phyloP scores from a whole-genome alignment of 306 rosid genomes.

The Vicia villosa region DNA sequence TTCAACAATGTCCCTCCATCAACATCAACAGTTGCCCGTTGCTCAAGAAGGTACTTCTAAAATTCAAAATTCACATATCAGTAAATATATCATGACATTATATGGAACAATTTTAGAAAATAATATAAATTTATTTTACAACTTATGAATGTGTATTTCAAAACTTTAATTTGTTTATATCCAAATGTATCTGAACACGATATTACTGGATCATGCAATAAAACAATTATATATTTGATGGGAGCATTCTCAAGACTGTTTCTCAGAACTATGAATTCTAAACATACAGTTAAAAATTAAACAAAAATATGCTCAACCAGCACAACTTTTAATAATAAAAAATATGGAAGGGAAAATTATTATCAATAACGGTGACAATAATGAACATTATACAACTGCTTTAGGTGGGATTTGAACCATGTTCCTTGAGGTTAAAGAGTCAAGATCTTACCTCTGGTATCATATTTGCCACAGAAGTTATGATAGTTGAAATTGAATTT shows the following conservation, averaged over 20 bases:
- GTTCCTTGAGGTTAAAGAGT: no score
- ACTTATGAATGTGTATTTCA: background rate
- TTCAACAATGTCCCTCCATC: constrained; percentile 87
- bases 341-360: no score
- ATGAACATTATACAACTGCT: no score
- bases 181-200: constrained; percentile 20
- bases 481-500: constrained; percentile 78
- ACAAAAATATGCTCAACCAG: constrained; percentile 15
- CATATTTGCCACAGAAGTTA: constrained; percentile 78
- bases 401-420: no score
- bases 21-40: constrained; percentile 72
- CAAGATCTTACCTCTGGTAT: constrained; percentile 68
- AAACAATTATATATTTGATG: background rate
- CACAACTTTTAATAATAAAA: no score
- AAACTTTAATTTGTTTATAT: background rate
- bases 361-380: no score
- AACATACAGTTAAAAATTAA: constrained; percentile 3
- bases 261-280: constrained; percentile 20
- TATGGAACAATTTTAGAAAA: constrained; percentile 23
- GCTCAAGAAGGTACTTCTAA: constrained; percentile 89
- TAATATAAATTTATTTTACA: background rate
- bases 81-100: constrained; percentile 10
- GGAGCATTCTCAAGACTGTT: constrained; percentile 24
- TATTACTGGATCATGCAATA: background rate
- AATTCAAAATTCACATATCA: constrained; percentile 34